Evolutionary conservation across 208 protist genomes (phyloP), one percentile per base, ranked within the genome.

Genomic region (Zelonia costaricensis): DNA sequence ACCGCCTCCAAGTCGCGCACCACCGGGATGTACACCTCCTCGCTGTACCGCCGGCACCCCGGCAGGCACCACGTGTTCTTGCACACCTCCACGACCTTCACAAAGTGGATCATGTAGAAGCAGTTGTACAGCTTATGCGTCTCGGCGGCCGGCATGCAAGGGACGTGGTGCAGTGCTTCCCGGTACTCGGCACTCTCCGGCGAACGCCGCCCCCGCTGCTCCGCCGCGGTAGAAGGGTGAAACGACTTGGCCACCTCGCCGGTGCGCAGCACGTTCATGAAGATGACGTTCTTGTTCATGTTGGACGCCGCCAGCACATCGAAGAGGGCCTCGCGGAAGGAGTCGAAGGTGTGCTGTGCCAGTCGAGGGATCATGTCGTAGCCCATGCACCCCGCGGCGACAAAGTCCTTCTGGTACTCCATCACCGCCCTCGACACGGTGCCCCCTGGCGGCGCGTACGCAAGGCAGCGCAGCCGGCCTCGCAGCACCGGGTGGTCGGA

Each of bases 331-430:
- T 93, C 84, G 18, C 86, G 77, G 38, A 95, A 80, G 31, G 20
- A 33, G 61, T 92, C 76, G 54, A 95, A 86, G 43, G 84, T 95
- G 69, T 95, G 90, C 30, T 71, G 67, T 7, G 90, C 74, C 15
- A 91, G 60, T 3, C 84, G 84, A 12, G 90, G 90, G 16, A 95
- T 75, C 62, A 95, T 78, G 65, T 95, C 90, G 57, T 90, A 80
- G 39, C 90, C 90, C 49, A 82, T 59, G 53, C 88, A 91, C 45
- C 74, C 74, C 25, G 80, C 86, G 2, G 85, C 44, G 9, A 80
- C 81, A 57, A 93, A 95, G 35, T 52, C 40, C 35, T 64, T 64
- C 53, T 80, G 80, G 69, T 92, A 93, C 45, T 74, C 69, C 48
- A 82, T 80, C n/a, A 92, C 64, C 0, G 86, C 75, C 28, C 66